Evolutionary conservation across 1,139 yeast species (phyloP), one percentile per base, ranked within the genome.

Genomic region (Lodderomyces theae): DNA sequence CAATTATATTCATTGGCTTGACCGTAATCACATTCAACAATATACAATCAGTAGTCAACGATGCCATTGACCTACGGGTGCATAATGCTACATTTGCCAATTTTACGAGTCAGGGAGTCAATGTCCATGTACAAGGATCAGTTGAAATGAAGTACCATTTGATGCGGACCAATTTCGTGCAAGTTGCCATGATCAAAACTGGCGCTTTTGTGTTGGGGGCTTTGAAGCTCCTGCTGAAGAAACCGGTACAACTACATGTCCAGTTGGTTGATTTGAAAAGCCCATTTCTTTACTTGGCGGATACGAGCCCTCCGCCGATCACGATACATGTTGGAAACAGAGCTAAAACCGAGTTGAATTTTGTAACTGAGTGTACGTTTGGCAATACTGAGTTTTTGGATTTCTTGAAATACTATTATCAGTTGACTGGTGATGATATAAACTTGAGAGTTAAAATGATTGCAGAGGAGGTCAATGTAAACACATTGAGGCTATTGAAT

Each of bases 121-220:
- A 54, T 39, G 44, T 57, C 18, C 63, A 56, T 38, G 54, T 64
- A 5, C 40, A 45, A 2, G 69, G 64, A 0, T 38, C 54, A 1
- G 41, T 64, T 2, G 43, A 48, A 7, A 46, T 63, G n/a, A 49
- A 64, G 45, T 66, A 65, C 44, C 53, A 54, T 36, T 42, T 49
- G 3, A 51, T 64, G 22, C 58, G 54, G 21, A 35, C 31, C 5
- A 60, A 56, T 34, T 24, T 41, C 7, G 17, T 61, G 18, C 58
- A 61, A 38, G 47, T 58, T 15, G 44, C 58, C 5, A 41, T 62
- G 23, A 13, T 37, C 7, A 54, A 56, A 33, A 25, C 53, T 3
- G 54, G 55, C 1, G 56, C 63, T 1, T 31, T 51, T 2, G 22
- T 57, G 3, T 32, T 61, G 9, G 68, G 70, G 0, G 46, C 53